Evolutionary conservation across 768 basidiomycete genomes (phyloP).

Genomic region (Mrakia blollopis): DNA sequence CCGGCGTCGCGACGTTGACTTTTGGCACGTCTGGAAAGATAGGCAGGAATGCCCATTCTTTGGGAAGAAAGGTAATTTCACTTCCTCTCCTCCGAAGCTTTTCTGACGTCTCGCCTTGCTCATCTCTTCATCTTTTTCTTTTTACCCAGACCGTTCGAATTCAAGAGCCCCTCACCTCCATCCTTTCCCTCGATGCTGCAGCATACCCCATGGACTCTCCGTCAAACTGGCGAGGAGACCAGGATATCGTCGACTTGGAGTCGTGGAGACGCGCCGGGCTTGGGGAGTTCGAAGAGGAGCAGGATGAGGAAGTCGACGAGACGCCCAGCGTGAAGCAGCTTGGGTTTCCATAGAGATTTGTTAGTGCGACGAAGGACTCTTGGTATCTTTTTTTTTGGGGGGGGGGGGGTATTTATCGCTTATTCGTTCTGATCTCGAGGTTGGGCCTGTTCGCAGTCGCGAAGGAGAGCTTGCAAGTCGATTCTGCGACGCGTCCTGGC

Average conservation of each 20-base stretch:
- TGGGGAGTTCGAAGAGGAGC: background rate
- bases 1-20: background rate
- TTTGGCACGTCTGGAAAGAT: background rate
- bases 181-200: background rate
- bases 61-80: background rate
- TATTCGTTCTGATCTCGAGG: too few species aligned
- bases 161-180: background rate
- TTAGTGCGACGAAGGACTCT: too few species aligned
- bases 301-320: background rate
- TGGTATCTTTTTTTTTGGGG: too few species aligned
- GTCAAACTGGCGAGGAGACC: background rate
- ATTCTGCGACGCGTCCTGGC: too few species aligned
- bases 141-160: background rate
- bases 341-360: too few species aligned
- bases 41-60: too few species aligned
- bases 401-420: too few species aligned
- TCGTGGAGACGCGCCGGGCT: background rate
- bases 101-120: too few species aligned
- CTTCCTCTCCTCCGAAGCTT: too few species aligned
- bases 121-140: background rate
- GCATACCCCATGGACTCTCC: background rate
- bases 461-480: too few species aligned
- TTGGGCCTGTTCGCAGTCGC: too few species aligned
- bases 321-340: too few species aligned
- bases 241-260: slow-evolving; percentile 2